Evolutionary conservation across 768 basidiomycete species (phyloP).

Genomic region (Boletellus ananas): DNA sequence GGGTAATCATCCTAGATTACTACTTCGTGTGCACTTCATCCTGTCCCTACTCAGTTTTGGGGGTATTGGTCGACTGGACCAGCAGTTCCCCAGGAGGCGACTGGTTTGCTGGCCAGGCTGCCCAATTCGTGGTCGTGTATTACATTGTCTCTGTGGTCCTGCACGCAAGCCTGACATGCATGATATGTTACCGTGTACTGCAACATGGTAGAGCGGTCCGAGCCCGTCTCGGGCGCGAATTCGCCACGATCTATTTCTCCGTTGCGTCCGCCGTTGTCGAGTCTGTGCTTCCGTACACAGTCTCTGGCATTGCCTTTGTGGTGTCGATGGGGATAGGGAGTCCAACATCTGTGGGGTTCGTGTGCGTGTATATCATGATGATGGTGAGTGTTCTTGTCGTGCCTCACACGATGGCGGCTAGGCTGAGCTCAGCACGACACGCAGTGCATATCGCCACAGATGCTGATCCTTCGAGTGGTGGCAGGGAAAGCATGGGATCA

Average conservation of each 20-base stretch:
- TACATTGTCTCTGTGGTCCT: slow-evolving; percentile 12
- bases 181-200: slow-evolving; percentile 22
- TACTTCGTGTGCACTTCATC: not conserved
- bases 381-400: slow-evolving; percentile 13
- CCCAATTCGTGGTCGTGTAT: slow-evolving; percentile 17
- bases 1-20: not conserved
- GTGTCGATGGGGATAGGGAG: slow-evolving; percentile 16
- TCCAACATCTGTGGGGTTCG: slow-evolving; percentile 8
- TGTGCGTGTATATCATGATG: slow-evolving; percentile 12
- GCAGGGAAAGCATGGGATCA: slow-evolving; percentile 10
- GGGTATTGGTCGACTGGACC: slow-evolving; percentile 8
- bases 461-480: slow-evolving; percentile 25
- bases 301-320: slow-evolving; percentile 24
- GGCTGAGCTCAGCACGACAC: not conserved
- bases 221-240: slow-evolving; percentile 13
- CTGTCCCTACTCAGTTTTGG: slow-evolving; percentile 11
- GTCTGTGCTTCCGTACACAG: slow-evolving; percentile 23
- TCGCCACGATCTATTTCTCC: slow-evolving; percentile 16
- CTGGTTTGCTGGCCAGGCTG: slow-evolving; percentile 12
- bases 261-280: slow-evolving; percentile 16
- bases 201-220: slow-evolving; percentile 5
- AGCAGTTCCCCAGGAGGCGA: slow-evolving; percentile 15
- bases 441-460: slow-evolving; percentile 28
- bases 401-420: too few relatives aligned
- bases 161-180: slow-evolving; percentile 15